Evolutionary conservation across 768 basidiomycete species (phyloP).

Genomic region (Mrakia blollopis): DNA sequence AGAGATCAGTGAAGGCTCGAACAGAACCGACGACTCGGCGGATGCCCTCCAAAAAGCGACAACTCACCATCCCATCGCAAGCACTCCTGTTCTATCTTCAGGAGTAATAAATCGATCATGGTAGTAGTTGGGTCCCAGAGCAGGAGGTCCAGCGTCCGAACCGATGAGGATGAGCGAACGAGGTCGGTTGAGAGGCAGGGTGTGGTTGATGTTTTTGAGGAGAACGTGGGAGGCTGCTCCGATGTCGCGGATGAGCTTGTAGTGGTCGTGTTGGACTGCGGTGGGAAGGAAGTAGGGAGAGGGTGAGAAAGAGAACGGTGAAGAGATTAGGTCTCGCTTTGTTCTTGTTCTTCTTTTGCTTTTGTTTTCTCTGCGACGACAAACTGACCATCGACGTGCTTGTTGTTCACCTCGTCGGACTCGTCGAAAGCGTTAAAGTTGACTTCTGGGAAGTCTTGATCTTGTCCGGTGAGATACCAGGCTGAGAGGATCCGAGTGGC

Average conservation of each 20-base stretch:
- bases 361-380: too few relatives aligned
- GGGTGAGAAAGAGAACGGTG: not conserved
- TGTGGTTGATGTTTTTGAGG: slow-evolving; percentile 25
- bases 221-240: slow-evolving; percentile 59
- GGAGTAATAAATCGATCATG: slow-evolving; percentile 51
- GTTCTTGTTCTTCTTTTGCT: too few relatives aligned
- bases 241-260: slow-evolving; percentile 61
- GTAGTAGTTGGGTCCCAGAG: slow-evolving; percentile 66
- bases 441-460: slow-evolving; percentile 55
- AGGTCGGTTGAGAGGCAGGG: slow-evolving; percentile 7
- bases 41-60: slow-evolving; percentile 53
- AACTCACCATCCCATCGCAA: slow-evolving; percentile 49
- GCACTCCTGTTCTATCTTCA: slow-evolving; percentile 36
- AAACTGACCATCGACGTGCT: slow-evolving; percentile 50
- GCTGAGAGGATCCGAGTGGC: slow-evolving; percentile 63
- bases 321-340: too few relatives aligned
- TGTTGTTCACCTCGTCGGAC: slow-evolving; percentile 32
- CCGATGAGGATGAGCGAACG: slow-evolving; percentile 56
- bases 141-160: slow-evolving; percentile 58
- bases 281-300: slow-evolving; percentile 19
- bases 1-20: not conserved
- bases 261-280: slow-evolving; percentile 64
- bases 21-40: slow-evolving; percentile 35
- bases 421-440: slow-evolving; percentile 52
- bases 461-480: slow-evolving; percentile 44